A percentile compares a stretch with the other conserved stretches of the same genome.
Conservation (phyloP, 345 rosid genomes). For the Raphanus raphanistrum region DNA sequence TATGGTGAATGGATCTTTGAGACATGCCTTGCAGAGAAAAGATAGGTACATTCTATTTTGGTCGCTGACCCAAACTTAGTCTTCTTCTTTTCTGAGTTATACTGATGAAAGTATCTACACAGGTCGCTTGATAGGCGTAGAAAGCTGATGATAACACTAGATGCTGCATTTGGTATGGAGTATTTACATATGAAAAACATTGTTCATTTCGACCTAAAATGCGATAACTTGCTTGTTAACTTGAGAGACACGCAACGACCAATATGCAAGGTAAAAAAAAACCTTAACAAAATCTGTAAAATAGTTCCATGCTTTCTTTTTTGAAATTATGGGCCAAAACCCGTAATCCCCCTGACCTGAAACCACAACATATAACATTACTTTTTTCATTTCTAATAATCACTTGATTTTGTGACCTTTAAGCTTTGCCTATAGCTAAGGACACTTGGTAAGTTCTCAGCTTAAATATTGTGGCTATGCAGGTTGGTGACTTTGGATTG, state of each 20-base stretch:
- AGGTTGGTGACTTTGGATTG: slow-evolving; percentile 96
- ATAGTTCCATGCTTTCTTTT: not conserved
- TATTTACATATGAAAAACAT: slow-evolving; percentile 79
- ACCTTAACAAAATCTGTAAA: not conserved
- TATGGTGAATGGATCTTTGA: slow-evolving; percentile 89
- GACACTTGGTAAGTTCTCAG: not conserved
- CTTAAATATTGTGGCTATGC: not conserved
- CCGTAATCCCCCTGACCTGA: too few relatives aligned
- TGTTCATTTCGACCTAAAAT: slow-evolving; percentile 94
- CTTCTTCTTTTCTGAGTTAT: not conserved
- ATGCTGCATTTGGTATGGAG: slow-evolving; percentile 98
- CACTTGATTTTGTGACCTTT: too few relatives aligned
- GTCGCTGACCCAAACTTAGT: not conserved
- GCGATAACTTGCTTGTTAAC: slow-evolving; percentile 90
- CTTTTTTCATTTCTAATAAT: too few relatives aligned
- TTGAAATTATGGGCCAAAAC: too few relatives aligned
- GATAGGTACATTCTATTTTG: slow-evolving; percentile 48
- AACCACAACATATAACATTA: too few relatives aligned
- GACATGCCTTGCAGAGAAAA: slow-evolving; percentile 67
- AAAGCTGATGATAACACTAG: slow-evolving; percentile 72
- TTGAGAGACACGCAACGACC: slow-evolving; percentile 90
- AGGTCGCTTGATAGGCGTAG: slow-evolving; percentile 78
- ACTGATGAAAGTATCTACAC: slow-evolving; percentile 17
- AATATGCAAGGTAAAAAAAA: slow-evolving; percentile 72
- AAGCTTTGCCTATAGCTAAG: not conserved